phyloP scores from a whole-genome alignment of 2,329 filamentous ascomycete genomes.

The Xylariaceae sp. region DNA sequence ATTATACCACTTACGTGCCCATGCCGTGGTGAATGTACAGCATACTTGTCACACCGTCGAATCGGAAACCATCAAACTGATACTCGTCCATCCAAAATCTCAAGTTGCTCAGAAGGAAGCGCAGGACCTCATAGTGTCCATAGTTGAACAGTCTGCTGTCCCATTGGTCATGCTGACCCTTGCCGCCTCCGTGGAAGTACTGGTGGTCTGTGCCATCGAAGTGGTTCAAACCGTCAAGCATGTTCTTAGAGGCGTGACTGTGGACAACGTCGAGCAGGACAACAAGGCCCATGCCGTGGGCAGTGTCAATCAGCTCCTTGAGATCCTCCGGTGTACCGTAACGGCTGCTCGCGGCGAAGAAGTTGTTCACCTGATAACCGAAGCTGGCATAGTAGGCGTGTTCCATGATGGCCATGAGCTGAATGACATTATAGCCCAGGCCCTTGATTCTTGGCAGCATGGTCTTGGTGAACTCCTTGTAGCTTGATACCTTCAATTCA shows the following conservation, averaged over 20 bases:
- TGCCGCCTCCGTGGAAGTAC: conserved; percentile 86
- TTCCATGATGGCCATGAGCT: conserved; percentile 99
- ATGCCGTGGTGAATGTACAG: conserved; percentile 94
- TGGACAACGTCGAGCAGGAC: conserved; percentile 95
- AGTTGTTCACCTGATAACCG: conserved; percentile 97
- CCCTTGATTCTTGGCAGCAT: conserved; percentile 87
- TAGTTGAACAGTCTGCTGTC: conserved; percentile 98
- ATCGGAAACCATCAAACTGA: conserved; percentile 91
- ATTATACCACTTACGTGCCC: conserved; percentile 66
- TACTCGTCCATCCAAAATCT: conserved; percentile 99
- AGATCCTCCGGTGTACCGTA: conserved; percentile 92
- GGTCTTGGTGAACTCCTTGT: conserved; percentile 93
- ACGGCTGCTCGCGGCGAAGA: conserved; percentile 94
- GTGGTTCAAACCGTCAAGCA: conserved; percentile 88
- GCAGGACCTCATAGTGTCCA: conserved; percentile 84
- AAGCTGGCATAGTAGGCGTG: conserved; percentile 99
- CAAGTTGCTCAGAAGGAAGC: conserved; percentile 93
- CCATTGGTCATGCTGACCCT: conserved; percentile 88
- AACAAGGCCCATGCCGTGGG: conserved; percentile 82
- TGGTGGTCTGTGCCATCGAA: conserved; percentile 93
- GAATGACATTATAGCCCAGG: conserved; percentile 94
- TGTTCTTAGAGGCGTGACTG: conserved; percentile 97
- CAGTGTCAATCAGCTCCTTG: conserved; percentile 93
- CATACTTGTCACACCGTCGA: conserved; percentile 98
- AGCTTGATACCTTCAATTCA: conserved; percentile 81